Evolutionary conservation across 129 eudicot species (phyloP).

Genomic region (Centrapalus pauciflorus): DNA sequence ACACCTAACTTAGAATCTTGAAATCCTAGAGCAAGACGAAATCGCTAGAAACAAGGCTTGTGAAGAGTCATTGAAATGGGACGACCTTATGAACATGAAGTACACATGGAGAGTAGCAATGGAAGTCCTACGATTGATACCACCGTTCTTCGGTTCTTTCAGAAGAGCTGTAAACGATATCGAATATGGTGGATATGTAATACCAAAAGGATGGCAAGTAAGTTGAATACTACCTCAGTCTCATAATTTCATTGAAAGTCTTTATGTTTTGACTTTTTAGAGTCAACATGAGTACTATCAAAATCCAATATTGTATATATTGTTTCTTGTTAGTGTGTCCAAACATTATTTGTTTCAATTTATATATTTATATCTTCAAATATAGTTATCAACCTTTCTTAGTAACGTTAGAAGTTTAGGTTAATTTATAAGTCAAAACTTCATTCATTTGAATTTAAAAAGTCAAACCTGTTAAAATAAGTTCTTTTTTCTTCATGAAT

Average conservation of each 20-base stretch:
- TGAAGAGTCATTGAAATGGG: conserved; percentile 1
- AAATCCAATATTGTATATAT: too few relatives aligned
- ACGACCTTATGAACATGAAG: conserved; percentile 22
- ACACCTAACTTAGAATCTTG: neutral
- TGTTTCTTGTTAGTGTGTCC: neutral
- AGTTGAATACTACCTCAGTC: neutral
- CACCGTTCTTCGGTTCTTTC: conserved; percentile 17
- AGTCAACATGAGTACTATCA: too few relatives aligned
- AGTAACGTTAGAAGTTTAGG: neutral
- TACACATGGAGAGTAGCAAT: conserved; percentile 28
- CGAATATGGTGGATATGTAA: conserved; percentile 13
- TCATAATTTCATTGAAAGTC: too few relatives aligned
- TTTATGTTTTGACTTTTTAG: too few relatives aligned
- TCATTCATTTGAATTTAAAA: neutral
- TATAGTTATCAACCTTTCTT: neutral
- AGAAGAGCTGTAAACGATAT: conserved; percentile 17
- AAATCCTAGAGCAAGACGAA: neutral
- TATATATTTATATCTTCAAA: neutral
- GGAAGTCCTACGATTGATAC: conserved; percentile 19
- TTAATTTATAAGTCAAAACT: neutral
- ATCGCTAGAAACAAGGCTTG: conserved; percentile 3
- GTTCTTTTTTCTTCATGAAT: neutral
- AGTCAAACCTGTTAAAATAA: neutral
- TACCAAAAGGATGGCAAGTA: conserved; percentile 23
- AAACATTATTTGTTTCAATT: neutral